A percentile compares a stretch with the other conserved stretches of the same genome.
Evolutionary conservation across 2,329 filamentous ascomycete genomes (phyloP).

Genomic region (Dactylonectria macrodidyma): DNA sequence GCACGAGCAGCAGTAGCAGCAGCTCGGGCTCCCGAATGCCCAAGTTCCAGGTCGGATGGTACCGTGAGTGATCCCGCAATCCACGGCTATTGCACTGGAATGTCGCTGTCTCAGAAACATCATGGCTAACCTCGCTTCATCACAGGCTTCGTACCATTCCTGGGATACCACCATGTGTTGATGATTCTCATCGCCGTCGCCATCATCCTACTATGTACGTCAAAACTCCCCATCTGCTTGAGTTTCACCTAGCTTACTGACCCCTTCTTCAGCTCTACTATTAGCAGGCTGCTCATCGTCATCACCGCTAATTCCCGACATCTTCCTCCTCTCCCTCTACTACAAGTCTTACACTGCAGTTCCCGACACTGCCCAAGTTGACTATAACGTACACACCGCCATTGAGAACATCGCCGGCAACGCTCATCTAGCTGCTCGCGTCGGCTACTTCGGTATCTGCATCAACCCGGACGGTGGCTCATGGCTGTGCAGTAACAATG

Average conservation of each 20-base stretch:
- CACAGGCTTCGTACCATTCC: slow-evolving; percentile 76
- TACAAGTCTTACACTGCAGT: slow-evolving; percentile 88
- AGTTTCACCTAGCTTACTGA: slow-evolving; percentile 26
- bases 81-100: slow-evolving; percentile 31
- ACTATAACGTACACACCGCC: slow-evolving; percentile 87
- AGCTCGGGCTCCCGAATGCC: slow-evolving; percentile 49
- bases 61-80: slow-evolving; percentile 56
- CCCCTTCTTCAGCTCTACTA: slow-evolving; percentile 77
- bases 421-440: slow-evolving; percentile 88
- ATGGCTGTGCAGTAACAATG: slow-evolving; percentile 98
- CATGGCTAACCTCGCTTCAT: slow-evolving; percentile 40
- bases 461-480: slow-evolving; percentile 91
- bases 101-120: slow-evolving; percentile 29
- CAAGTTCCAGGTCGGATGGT: slow-evolving; percentile 64
- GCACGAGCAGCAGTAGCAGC: slow-evolving; percentile 48
- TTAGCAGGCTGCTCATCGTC: slow-evolving; percentile 97
- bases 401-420: slow-evolving; percentile 91
- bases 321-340: slow-evolving; percentile 98
- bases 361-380: slow-evolving; percentile 89
- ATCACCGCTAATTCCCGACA: slow-evolving; percentile 92
- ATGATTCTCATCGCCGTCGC: slow-evolving; percentile 97
- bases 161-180: slow-evolving; percentile 87
- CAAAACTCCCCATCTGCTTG: slow-evolving; percentile 6
- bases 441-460: slow-evolving; percentile 98
- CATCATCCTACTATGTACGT: slow-evolving; percentile 95